Evolutionary conservation across 2,329 filamentous ascomycete genomes (phyloP), one percentile per base, ranked within the genome.

Genomic region (Ophiosphaerella narmari): DNA sequence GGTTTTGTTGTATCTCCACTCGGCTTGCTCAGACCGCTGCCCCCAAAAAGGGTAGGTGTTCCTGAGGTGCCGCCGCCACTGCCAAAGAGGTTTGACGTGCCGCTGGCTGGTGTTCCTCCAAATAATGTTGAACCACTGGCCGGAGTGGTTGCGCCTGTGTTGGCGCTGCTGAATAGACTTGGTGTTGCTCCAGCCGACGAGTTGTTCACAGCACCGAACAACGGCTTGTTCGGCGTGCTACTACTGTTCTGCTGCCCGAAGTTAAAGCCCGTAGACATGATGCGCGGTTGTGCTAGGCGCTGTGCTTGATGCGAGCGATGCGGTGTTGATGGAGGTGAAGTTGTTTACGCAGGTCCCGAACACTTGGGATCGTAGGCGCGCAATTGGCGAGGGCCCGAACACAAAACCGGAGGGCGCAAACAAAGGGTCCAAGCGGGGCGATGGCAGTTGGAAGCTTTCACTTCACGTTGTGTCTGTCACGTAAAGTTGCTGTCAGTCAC

Each of bases 211-310:
- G 57, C 57, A 40, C 58, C 63, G 40, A 73, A 73, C 46, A 73
- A 65, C 11, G 69, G 52, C 49, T 68, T 67, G 49, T 60, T 65
- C 1, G 69, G 60, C 31, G 66, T 63, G 51, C 52, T 63, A 39
- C 59, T 50, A 43, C 53, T 50, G 38, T 43, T 53, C 49, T 48
- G 43, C 44, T 43, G 41, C 47, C 74, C 74, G 43, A 76, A 80
- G 16, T 52, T 68, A 51, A 69, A 70, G 23, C 56, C 55, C 35
- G 26, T 29, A 7, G 66, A 52, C 65, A 68, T 70, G 41, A 52
- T 56, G 50, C 42, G 56, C 39, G 55, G 48, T 54, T 35, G 53
- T 40, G n/a, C 26, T 29, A 6, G 26, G 26, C 11, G 11, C 8
- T 38, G 32, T 5, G 34, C 9, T 36, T 32, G 46, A 46, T 5